Base-by-base conservation (phyloP, 179 eudicot species). In the Patellifolia procumbens region DNA sequence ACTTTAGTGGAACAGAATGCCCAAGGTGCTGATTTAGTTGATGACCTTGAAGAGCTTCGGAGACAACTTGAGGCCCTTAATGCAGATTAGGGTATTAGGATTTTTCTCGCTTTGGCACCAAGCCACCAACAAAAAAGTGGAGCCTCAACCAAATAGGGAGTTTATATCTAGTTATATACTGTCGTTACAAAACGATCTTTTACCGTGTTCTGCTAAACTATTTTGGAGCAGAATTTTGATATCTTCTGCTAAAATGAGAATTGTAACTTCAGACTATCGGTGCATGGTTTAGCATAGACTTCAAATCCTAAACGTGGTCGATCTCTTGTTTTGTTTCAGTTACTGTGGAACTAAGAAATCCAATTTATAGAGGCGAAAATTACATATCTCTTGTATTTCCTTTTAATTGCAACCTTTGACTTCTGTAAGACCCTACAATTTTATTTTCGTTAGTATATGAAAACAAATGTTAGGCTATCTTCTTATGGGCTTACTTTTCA, bases 31-130 rank as follows among this genome's bases (percentile, higher is more conserved):
- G 75, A 82, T 79, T 15, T 86, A 24, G 64, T 71, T 32, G 98
- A 92, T 83, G 98, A 92, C 72, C 92, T 94, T 61, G 97, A 92
- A 22, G 97, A 92, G 62, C 89, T 94, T n/a, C 81, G 87, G 73
- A 88, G 77, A 72, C 97, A 92, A 77, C 94, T 94, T 20, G 98
- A 94, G 28, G 92, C 96, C 28, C 92, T 94, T 73, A 94, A 92
- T 62, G 76, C 82, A 61, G 82, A 69, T 22, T 80, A 77, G 64
- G 42, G 15, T 24, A 52, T n/a, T n/a, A n/a, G n/a, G n/a, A 20
- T 64, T 43, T 24, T 79, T 26, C 4, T 60, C 16, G 19, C 12
- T 77, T 70, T 19, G 20, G 24, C 45, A 69, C 19, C 3, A 1
- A 77, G 45, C n/a, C n/a, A n/a, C n/a, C n/a, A n/a, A n/a, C n/a